phyloP scores from a whole-genome alignment of 2,329 filamentous ascomycete species.

The Penicillium sp. region DNA sequence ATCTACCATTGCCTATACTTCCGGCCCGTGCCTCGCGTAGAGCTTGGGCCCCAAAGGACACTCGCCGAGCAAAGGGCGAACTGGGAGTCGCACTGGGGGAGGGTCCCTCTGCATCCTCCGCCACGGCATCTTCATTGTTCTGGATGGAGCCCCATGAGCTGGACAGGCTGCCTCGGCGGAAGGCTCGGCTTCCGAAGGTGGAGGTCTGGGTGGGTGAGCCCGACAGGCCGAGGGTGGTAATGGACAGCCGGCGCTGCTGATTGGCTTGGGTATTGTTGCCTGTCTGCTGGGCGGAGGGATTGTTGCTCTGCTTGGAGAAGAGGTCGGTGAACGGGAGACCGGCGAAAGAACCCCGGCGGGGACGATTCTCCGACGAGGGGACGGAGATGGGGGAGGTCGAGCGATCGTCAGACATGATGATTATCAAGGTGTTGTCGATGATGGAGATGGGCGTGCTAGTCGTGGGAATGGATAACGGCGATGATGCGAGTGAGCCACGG shows the following conservation, averaged over 20 bases:
- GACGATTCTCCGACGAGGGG: slow-evolving; percentile 41
- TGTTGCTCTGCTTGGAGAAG: slow-evolving; percentile 42
- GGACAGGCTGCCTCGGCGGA: slow-evolving; percentile 71
- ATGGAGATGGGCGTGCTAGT: neutral
- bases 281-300: slow-evolving; percentile 44
- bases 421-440: neutral
- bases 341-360: slow-evolving; percentile 56
- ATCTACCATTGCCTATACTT: slow-evolving; percentile 68
- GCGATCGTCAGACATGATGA: slow-evolving; percentile 53
- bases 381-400: slow-evolving; percentile 49
- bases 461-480: neutral
- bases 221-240: slow-evolving; percentile 75
- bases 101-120: slow-evolving; percentile 73
- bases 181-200: slow-evolving; percentile 57
- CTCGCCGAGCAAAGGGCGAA: slow-evolving; percentile 74
- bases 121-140: slow-evolving; percentile 50
- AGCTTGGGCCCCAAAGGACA: slow-evolving; percentile 88
- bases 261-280: slow-evolving; percentile 53
- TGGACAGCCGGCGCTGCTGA: slow-evolving; percentile 70
- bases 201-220: slow-evolving; percentile 68
- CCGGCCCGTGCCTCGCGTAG: slow-evolving; percentile 71
- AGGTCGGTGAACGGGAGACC: slow-evolving; percentile 50
- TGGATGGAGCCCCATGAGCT: slow-evolving; percentile 59
- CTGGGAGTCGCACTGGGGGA: slow-evolving; percentile 65
- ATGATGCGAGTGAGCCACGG: neutral